Evolutionary conservation across 805 yeast species (phyloP), one percentile per base, ranked within the genome.

Genomic region (Candida germanica): DNA sequence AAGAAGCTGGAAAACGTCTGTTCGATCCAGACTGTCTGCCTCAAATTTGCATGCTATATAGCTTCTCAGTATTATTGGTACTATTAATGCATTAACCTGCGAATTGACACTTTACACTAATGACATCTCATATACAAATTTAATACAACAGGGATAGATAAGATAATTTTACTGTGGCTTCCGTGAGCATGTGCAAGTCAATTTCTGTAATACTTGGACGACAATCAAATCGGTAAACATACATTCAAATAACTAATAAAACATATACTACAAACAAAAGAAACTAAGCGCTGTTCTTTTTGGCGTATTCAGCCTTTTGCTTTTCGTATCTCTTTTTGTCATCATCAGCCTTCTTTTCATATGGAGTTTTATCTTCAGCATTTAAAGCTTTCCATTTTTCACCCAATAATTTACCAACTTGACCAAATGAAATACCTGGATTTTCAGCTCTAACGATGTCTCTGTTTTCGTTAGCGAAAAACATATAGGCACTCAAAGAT

Each of bases 251-350:
- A 20, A 35, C 39, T 39, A 39, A 36, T 36, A 36, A 34, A 36
- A 36, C 40, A 36, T 36, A 36, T 31, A 36, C 40, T 40, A 40
- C 44, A 40, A 33, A 35, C 16, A 28, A 36, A 20, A 10, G 10
- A 10, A 20, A 6, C 25, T 21, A 36, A 15, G 39, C 40, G 34
- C 50, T 29, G 25, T 48, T 52, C 38, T 48, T 56, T 42, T 73
- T 65, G 46, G 75, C 74, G 59, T 86, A 87, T 58, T 81, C 88
- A 52, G 91, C 94, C 78, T 91, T 91, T 71, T 87, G 95, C 56
- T 83, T 79, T 72, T 91, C 97, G 69, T 93, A 93, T 73, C 98
- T 85, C 77, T 89, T 87, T 79, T 93, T 93, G 74, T 93, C 98
- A 51, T 85, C 83, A 49, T 80, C 93, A 51, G 98, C 98, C 74